Conservation (phyloP, 176 grass and related monocot species). For the Avena eriantha region DNA sequence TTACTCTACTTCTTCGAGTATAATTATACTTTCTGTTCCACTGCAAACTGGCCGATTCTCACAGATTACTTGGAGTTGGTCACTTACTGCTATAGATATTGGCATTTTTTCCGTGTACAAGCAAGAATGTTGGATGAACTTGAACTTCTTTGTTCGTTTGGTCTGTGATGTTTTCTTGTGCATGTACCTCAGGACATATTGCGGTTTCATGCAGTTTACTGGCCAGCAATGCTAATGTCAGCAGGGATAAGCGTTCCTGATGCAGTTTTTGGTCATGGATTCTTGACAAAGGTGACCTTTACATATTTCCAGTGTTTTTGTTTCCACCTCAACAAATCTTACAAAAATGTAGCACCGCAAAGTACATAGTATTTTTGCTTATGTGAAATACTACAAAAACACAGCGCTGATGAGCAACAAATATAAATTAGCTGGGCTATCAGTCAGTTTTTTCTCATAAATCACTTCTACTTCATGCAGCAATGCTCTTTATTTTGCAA, state of each 20-base stretch:
- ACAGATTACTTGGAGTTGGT: constrained; percentile 15
- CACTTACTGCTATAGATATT: constrained; percentile 13
- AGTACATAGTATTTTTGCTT: neutral
- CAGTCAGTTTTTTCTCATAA: constrained; percentile 41
- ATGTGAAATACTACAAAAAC: neutral
- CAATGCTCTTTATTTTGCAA: constrained; percentile 65
- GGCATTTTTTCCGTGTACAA: neutral
- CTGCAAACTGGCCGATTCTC: neutral
- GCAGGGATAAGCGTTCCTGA: constrained; percentile 83
- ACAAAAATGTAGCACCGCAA: neutral
- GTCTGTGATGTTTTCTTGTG: constrained; percentile 44
- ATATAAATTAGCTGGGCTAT: neutral
- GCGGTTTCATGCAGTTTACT: constrained; percentile 96
- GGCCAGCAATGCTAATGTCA: constrained; percentile 96
- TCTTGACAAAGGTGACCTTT: constrained; percentile 86
- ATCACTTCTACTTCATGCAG: constrained; percentile 58
- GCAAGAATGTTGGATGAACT: constrained; percentile 19
- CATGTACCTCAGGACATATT: constrained; percentile 80
- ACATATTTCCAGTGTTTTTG: constrained; percentile 32
- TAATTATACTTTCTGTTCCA: neutral
- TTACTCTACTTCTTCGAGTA: constrained; percentile 28
- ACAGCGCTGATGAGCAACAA: neutral
- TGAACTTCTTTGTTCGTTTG: constrained; percentile 13
- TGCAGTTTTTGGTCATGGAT: constrained; percentile 94
- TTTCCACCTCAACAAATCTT: neutral